Conservation (phyloP, 1,139 yeast genomes). For the Geotrichum reessii region DNA sequence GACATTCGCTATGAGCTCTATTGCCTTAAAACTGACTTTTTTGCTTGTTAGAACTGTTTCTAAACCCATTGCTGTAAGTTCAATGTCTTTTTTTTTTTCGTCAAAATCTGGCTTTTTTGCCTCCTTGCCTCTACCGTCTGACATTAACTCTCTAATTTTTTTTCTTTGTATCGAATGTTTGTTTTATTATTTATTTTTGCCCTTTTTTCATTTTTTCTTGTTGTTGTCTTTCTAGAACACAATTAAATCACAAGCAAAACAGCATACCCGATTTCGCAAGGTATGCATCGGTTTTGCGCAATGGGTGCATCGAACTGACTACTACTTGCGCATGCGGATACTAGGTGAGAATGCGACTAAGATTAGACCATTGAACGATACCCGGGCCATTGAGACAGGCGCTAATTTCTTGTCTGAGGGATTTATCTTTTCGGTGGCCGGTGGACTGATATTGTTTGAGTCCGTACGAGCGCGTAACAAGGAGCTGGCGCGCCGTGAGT, state of each 20-base stretch:
- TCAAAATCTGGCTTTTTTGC: neutral
- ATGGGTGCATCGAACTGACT: conserved; percentile 61
- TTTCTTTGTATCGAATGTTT: neutral
- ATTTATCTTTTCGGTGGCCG: conserved; percentile 74
- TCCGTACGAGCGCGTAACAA: conserved; percentile 62
- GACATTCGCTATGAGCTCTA: conserved; percentile 34
- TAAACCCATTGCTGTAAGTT: conserved; percentile 65
- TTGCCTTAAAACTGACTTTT: conserved; percentile 72
- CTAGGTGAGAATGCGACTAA: conserved; percentile 52
- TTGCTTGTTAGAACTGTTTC: conserved; percentile 71
- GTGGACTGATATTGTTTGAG: conserved; percentile 70
- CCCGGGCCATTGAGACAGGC: conserved; percentile 77
- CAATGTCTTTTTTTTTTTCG: neutral
- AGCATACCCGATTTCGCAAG: conserved; percentile 58
- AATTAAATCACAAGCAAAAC: conserved; percentile 70
- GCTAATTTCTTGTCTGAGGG: conserved; percentile 74
- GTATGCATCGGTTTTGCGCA: conserved; percentile 72
- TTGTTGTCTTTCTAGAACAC: conserved; percentile 36
- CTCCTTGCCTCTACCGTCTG: neutral
- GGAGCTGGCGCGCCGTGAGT: conserved; percentile 55
- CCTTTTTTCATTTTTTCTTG: neutral
- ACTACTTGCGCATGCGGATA: conserved; percentile 55
- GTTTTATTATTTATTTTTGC: too few species aligned
- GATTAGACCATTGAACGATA: conserved; percentile 76
- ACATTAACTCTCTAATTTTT: neutral